Evolutionary conservation across 306 rosid genomes (phyloP).

Genomic region (Sicyos baderoa): DNA sequence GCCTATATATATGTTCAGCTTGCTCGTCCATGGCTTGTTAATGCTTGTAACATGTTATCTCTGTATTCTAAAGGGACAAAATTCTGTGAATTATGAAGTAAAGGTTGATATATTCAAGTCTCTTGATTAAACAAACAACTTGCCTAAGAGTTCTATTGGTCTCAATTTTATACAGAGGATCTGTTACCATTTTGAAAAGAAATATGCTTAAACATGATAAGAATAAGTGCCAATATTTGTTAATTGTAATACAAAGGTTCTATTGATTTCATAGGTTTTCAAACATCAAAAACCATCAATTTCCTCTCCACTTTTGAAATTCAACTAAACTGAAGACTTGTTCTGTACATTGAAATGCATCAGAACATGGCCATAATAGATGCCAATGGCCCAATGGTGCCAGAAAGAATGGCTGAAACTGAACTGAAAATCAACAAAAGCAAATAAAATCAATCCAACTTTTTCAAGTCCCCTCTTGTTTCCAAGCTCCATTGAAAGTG

Average conservation of each 20-base stretch:
- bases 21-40: slow-evolving; percentile 4
- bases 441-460: not conserved
- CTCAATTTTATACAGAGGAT: no score
- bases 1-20: not conserved
- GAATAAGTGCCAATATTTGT: no score
- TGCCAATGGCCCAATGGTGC: slow-evolving; percentile 44
- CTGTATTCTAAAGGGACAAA: not conserved
- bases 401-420: slow-evolving; percentile 65
- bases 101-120: slow-evolving; percentile 1
- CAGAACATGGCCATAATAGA: slow-evolving; percentile 83
- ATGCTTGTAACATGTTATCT: slow-evolving; percentile 9
- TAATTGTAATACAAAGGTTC: no score
- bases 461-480: not conserved
- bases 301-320: no score
- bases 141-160: not conserved
- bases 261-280: no score
- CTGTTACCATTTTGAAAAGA: no score
- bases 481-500: not conserved
- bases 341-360: slow-evolving; percentile 70
- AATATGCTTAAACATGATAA: no score
- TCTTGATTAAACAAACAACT: not conserved
- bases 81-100: slow-evolving; percentile 5
- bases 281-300: no score
- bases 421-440: slow-evolving; percentile 35
- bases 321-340: not conserved